Percentiles rank a stretch among this genome's conserved stretches.
Conservation (phyloP, 768 basidiomycete genomes). For the Leccinellum rugosiceps region DNA sequence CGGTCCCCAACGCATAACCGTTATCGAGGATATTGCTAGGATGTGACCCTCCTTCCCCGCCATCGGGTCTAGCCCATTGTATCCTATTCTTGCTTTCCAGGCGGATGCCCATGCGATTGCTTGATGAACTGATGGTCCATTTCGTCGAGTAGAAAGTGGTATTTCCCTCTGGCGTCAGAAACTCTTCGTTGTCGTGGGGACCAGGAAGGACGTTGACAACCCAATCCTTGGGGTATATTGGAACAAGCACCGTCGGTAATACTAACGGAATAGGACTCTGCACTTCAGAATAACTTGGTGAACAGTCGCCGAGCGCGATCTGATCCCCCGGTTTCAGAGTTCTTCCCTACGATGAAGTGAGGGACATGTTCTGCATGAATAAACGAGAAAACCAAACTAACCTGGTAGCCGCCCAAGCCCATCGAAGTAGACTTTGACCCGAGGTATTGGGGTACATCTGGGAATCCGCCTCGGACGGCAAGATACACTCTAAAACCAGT, state of each 20-base stretch:
- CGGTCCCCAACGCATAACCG: conserved; percentile 49
- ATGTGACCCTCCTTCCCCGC: conserved; percentile 67
- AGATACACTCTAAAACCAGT: conserved; percentile 55
- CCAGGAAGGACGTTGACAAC: conserved; percentile 54
- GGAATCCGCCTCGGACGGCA: conserved; percentile 58
- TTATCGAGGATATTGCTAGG: conserved; percentile 67
- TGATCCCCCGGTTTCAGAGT: conserved; percentile 50
- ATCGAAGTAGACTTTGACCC: conserved; percentile 66
- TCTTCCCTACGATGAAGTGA: conserved; percentile 41
- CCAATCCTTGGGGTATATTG: conserved; percentile 49
- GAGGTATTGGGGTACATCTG: conserved; percentile 51
- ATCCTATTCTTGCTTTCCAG: conserved; percentile 45
- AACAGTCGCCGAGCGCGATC: conserved; percentile 38
- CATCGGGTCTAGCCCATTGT: conserved; percentile 51
- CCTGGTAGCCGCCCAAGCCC: conserved; percentile 60
- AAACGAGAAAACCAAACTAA: conserved; percentile 13
- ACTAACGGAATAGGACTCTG: background rate
- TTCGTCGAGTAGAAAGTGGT: conserved; percentile 46
- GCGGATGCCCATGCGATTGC: conserved; percentile 64
- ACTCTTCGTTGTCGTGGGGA: conserved; percentile 60
- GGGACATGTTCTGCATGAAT: background rate
- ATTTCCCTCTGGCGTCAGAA: conserved; percentile 47
- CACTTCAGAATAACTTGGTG: conserved; percentile 18
- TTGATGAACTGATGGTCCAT: conserved; percentile 54
- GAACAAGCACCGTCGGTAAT: conserved; percentile 34